Percentiles rank a stretch among this genome's conserved stretches.
Evolutionary conservation across 352 stramenopile species (phyloP).

Genomic region (Pythium phragmiticola): DNA sequence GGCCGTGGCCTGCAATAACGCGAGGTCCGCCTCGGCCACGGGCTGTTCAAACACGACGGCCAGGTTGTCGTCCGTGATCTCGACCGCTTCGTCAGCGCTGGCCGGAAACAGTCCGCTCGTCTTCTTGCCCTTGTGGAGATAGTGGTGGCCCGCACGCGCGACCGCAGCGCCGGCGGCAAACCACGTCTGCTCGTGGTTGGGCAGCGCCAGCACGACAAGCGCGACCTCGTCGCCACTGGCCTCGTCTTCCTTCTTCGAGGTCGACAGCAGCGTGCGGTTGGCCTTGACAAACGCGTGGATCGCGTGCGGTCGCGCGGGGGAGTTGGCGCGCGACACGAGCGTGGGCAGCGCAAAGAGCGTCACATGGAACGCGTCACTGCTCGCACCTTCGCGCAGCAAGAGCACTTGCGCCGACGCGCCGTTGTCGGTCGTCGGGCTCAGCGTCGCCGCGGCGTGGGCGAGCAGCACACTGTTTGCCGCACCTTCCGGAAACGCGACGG

Average conservation of each 20-base stretch:
- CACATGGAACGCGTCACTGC: slow-evolving; percentile 35
- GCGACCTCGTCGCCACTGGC: slow-evolving; percentile 31
- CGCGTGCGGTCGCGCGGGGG: slow-evolving; percentile 64
- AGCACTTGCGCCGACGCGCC: slow-evolving; percentile 48
- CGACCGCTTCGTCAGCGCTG: slow-evolving; percentile 23
- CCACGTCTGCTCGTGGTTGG: slow-evolving; percentile 50
- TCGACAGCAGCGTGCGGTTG: slow-evolving; percentile 35
- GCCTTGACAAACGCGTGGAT: slow-evolving; percentile 65
- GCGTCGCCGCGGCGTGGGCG: slow-evolving; percentile 42
- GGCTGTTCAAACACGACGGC: slow-evolving; percentile 51
- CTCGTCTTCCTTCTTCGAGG: slow-evolving; percentile 17
- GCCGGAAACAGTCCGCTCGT: slow-evolving; percentile 35
- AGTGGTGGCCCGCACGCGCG: slow-evolving; percentile 43
- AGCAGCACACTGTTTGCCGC: slow-evolving; percentile 45
- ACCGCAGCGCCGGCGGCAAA: slow-evolving; percentile 60
- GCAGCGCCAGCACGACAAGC: slow-evolving; percentile 58
- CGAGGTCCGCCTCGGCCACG: slow-evolving; percentile 31
- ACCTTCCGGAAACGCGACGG: slow-evolving; percentile 34
- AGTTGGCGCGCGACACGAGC: slow-evolving; percentile 69
- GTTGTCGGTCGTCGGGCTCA: slow-evolving; percentile 43
- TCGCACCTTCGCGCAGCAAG: slow-evolving; percentile 32
- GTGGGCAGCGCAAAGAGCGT: slow-evolving; percentile 62
- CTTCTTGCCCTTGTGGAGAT: slow-evolving; percentile 51
- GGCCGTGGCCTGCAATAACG: slow-evolving; percentile 57
- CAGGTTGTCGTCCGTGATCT: slow-evolving; percentile 39